Base-by-base conservation (phyloP, 495 filamentous ascomycete genomes). In the Immersiella caudata region DNA sequence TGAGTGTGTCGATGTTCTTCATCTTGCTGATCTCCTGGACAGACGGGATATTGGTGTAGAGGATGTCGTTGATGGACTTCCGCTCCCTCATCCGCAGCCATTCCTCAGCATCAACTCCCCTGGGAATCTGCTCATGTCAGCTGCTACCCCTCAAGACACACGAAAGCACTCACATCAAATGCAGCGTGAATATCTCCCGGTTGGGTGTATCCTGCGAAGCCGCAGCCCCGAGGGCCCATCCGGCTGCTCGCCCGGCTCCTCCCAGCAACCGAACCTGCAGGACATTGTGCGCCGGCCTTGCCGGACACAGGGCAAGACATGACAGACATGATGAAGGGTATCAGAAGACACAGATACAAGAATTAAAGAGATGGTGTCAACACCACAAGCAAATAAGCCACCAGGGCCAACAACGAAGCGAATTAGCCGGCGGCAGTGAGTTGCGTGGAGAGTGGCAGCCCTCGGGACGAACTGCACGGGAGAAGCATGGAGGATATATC, bases 1-100 rank as follows among this genome's bases (percentile, higher is more conserved):
- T 80, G 40, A 85, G 79, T 14, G 74, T 60, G 69, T 86, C 83
- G 67, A 82, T 72, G 50, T 79, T 78, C 29, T 74, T 71, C 61
- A 77, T 69, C 16, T 61, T 50, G 50, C 76, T 78, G 58, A 78
- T 75, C 50, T 74, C 70, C 12, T 69, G 52, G 14, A 70, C 72
- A 0, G 73, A 69, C 7, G 77, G 77, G 20, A 79, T 74, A 33
- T 78, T 72, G 22, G 67, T 51, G 60, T 79, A 79, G 2, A 79
- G 71, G 50, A 79, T 25, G 9, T 79, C 74, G 66, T 79, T 79
- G 68, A 79, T 78, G n/a, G 77, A 70, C 65, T 77, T 79, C 33
- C 77, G 74, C 64, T 79, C 77, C 64, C 66, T 77, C 76, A 68
- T 73, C 64, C 71, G 69, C 58, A 71, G 70, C 70, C 73, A 82